phyloP scores from a whole-genome alignment of 768 basidiomycete genomes.

The Lanmaoa pseudosensibilis region DNA sequence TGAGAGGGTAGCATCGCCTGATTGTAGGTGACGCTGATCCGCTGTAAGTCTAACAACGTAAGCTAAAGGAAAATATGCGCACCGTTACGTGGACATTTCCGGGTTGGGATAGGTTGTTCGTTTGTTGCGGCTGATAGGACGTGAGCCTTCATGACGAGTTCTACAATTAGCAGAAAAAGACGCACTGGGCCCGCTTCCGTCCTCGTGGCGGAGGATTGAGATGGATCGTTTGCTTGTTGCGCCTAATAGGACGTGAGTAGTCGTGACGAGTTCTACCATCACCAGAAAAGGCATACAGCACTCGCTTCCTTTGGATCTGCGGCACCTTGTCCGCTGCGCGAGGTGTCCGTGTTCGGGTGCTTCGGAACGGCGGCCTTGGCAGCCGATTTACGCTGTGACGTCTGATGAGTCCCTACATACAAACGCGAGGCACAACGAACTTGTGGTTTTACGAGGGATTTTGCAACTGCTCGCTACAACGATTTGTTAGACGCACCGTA shows the following conservation, averaged over 20 bases:
- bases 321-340: neutral
- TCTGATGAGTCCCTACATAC: neutral
- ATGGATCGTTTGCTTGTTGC: too few species aligned
- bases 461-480: neutral
- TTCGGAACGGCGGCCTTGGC: neutral
- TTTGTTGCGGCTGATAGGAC: neutral
- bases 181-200: too few species aligned
- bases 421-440: neutral
- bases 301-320: neutral
- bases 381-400: neutral
- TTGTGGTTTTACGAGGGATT: neutral
- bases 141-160: neutral
- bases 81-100: neutral
- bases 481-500: neutral
- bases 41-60: neutral
- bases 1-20: neutral
- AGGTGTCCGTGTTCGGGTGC: neutral
- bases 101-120: neutral
- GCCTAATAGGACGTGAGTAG: too few species aligned
- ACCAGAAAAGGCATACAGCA: neutral
- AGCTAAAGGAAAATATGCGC: neutral
- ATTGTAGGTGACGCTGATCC: neutral
- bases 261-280: too few species aligned
- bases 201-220: too few species aligned
- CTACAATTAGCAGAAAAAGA: neutral